A percentile compares a stretch with the other conserved stretches of the same genome.
phyloP scores from a whole-genome alignment of 768 basidiomycete species.

The Pseudohyphozyma bogoriensis region DNA sequence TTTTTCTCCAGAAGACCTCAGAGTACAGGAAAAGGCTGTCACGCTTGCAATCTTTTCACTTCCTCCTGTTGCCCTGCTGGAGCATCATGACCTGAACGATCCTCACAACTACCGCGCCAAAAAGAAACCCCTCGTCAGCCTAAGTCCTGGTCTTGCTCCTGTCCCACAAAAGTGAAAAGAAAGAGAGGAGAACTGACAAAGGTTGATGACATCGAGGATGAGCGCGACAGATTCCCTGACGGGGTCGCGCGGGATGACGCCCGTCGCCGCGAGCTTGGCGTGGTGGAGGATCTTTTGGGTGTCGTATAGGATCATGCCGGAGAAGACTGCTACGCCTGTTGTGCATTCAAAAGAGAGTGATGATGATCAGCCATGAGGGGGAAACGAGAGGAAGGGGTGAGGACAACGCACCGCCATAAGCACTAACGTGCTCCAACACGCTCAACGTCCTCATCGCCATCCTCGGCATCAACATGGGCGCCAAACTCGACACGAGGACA shows the following conservation, averaged over 20 bases:
- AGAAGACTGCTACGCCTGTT: conserved; percentile 53
- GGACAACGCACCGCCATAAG: conserved; percentile 65
- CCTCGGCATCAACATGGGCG: conserved; percentile 72
- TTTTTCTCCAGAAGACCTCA: no score
- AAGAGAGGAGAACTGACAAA: conserved; percentile 51
- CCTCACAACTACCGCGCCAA: no score
- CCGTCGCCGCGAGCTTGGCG: conserved; percentile 61
- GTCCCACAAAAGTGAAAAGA: not conserved
- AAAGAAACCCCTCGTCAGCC: no score
- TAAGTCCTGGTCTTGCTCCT: no score
- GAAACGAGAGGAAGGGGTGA: not conserved
- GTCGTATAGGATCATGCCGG: conserved; percentile 77
- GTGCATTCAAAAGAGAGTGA: not conserved
- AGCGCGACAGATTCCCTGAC: conserved; percentile 37
- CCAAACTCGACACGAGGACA: conserved; percentile 73
- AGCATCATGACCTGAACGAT: conserved; percentile 20
- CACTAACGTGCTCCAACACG: conserved; percentile 61
- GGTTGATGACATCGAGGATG: conserved; percentile 72
- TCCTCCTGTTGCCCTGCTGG: conserved; percentile 23
- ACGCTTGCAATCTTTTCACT: not conserved
- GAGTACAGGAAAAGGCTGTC: no score
- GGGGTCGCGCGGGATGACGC: conserved; percentile 58
- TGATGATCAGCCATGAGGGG: no score
- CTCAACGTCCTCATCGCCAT: conserved; percentile 63
- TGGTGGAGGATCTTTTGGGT: conserved; percentile 62